Base-by-base conservation (phyloP, 2,329 filamentous ascomycete species). In the Penicillium frequentans region DNA sequence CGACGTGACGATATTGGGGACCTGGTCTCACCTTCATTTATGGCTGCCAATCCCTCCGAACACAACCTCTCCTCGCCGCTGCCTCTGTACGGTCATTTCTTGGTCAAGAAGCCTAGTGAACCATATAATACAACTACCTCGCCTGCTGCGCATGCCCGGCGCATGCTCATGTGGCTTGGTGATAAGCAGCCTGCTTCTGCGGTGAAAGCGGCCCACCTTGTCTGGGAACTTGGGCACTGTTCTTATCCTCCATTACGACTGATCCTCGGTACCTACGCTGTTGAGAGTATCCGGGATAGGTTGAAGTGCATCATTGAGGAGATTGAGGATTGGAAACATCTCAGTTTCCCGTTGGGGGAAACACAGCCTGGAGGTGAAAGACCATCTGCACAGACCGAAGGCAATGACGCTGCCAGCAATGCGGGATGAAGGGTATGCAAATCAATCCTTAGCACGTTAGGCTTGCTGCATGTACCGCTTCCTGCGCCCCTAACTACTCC, bases 141-240 rank as follows among this genome's bases (percentile, higher is more conserved):
- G 11, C 95, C 95, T 0, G 91, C 95, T 1, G 84, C 93, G 3
- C 95, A 99, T 76, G 91, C 93, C 1, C 89, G 90, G 68, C 82
- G 93, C 27, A 95, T 98, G 83, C 86, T 98, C 13, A 91, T 96
- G 74, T 98, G 95, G 95, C 81, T 98, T 21, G 91, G 90, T 16
- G 91, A 97, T 70, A 86, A 91, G 60, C 93, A 98, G 74, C 93
- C 93, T 5, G 95, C 92, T 13, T 96, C 91, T 73, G 91, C 91
- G 0, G 88, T 96, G 54, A 96, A 96, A 75, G 93, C 92, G 58
- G 92, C 92, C 3, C 92, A 98, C 78, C 78, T 98, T 55, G 88
- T 96, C 7, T 98, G 95, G 95, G 88, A 97, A 79, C 78, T 98
- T 44, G 95, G 89, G 0, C 95, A 98, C 79, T 98, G 93, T 77